Base-by-base conservation (phyloP, 1,284 basidiomycete species). In the Cryptococcus sp. region DNA sequence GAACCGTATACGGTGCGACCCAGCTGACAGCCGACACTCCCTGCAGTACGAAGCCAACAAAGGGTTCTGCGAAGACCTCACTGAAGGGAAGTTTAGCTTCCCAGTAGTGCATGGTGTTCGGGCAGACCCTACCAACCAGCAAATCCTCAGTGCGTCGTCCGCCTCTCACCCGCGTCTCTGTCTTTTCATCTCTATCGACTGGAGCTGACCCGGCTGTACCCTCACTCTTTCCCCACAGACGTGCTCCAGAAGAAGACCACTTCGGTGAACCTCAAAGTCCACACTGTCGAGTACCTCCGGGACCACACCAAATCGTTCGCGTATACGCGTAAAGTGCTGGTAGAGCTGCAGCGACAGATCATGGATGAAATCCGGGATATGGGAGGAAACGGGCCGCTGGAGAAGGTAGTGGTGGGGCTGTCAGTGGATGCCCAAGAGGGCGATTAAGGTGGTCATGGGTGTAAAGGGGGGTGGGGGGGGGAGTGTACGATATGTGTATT, bases 41-140 rank as follows among this genome's bases (percentile, higher is more conserved):
- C 38, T 48, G 16, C 55, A 94, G 87, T 97, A 98, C 69, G 82
- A 87, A 2, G 81, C 84, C 37, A 93, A 95, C 78, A 98, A 98
- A 77, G 93, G 93, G 5, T 97, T 90, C 70, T 89, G 89, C 6
- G 94, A 98, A 77, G 94, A 97, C 69, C 80, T 98, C 8, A 90
- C 91, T 0, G 94, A 98, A 77, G 94, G 94, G 1, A 97, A 98
- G 74, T 97, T 98, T 77, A 91, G 89, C 16, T 98, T 97, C 73
- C 93, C 92, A 0, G 83, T 97, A 55, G 87, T 98, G 0, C 94
- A 97, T 69, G 85, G 87, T 13, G 86, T 97, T 33, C 83, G 88
- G 35, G 83, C 87, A 12, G 85, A 94, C 69, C 79, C 77, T 12
- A 80, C 81, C 0, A 91, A 90, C 67, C 82, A 85, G 9, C 85